phyloP scores from a whole-genome alignment of 805 yeast genomes.

The Blastobotrys attinorum region DNA sequence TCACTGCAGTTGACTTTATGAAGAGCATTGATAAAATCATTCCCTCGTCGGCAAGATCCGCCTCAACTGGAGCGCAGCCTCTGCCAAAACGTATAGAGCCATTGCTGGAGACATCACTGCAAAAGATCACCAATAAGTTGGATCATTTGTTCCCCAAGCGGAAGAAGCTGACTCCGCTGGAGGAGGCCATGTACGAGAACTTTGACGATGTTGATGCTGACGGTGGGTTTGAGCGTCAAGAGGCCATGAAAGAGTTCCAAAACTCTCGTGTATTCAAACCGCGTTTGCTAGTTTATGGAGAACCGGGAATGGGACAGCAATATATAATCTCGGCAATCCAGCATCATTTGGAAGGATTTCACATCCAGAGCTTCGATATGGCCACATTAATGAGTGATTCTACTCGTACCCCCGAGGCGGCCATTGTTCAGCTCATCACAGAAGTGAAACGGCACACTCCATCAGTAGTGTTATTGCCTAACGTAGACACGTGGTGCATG shows the following conservation, averaged over 20 bases:
- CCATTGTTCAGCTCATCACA: constrained; percentile 70
- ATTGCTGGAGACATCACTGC: constrained; percentile 46
- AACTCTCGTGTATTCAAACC: constrained; percentile 74
- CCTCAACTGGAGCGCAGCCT: constrained; percentile 66
- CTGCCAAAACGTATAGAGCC: constrained; percentile 67
- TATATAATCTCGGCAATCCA: constrained; percentile 77
- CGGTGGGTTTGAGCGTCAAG: constrained; percentile 63
- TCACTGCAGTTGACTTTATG: constrained; percentile 77
- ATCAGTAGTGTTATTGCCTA: constrained; percentile 75
- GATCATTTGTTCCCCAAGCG: constrained; percentile 53
- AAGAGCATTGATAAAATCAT: constrained; percentile 77
- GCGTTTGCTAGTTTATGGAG: constrained; percentile 64
- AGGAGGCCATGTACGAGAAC: constrained; percentile 61
- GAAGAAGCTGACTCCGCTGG: constrained; percentile 49
- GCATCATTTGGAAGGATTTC: constrained; percentile 79
- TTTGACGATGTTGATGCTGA: constrained; percentile 48
- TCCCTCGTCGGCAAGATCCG: constrained; percentile 86
- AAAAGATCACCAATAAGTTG: constrained; percentile 37
- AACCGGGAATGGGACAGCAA: constrained; percentile 76
- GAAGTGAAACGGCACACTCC: constrained; percentile 91
- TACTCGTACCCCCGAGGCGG: constrained; percentile 73
- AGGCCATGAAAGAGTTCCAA: constrained; percentile 41
- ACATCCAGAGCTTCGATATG: constrained; percentile 78
- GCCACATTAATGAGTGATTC: constrained; percentile 71
- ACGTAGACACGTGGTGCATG: constrained; percentile 65